Evolutionary conservation across 305 asterid species (phyloP).

Genomic region (Coffea humblotiana): DNA sequence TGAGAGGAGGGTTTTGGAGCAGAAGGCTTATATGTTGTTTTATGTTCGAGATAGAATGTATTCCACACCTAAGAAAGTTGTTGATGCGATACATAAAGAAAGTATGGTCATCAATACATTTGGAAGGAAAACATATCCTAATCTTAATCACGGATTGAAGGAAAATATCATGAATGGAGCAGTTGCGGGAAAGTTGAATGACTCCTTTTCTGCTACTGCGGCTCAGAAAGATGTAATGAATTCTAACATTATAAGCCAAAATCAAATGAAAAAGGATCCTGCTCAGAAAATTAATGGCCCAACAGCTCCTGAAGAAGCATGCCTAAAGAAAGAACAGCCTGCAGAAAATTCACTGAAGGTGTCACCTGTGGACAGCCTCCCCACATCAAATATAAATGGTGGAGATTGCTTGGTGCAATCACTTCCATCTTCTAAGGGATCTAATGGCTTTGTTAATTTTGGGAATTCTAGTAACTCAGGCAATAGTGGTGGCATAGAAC

Average conservation of each 20-base stretch:
- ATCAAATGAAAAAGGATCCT: slow-evolving; percentile 26
- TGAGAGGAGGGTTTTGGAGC: slow-evolving; percentile 80
- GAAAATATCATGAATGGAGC: slow-evolving; percentile 40
- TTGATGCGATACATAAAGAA: slow-evolving; percentile 44
- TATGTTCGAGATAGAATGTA: slow-evolving; percentile 73
- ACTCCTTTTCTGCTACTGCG: slow-evolving; percentile 31
- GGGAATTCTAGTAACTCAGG: slow-evolving; percentile 21
- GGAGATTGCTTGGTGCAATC: slow-evolving; percentile 24
- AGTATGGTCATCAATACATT: slow-evolving; percentile 41
- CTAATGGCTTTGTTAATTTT: slow-evolving; percentile 25
- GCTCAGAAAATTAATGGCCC: slow-evolving; percentile 27
- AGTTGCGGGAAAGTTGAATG: slow-evolving; percentile 34
- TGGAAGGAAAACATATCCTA: slow-evolving; percentile 43
- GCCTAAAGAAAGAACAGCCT: slow-evolving; percentile 30
- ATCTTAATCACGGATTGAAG: slow-evolving; percentile 33
- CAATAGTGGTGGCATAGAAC: slow-evolving; percentile 25
- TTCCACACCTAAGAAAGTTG: slow-evolving; percentile 45
- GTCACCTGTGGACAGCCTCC: slow-evolving; percentile 29
- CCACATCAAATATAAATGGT: slow-evolving; percentile 17
- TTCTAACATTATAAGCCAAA: slow-evolving; percentile 24
- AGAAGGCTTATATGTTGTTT: slow-evolving; percentile 96
- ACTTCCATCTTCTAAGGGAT: slow-evolving; percentile 26
- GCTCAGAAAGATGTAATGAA: slow-evolving; percentile 32
- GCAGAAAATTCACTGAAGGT: slow-evolving; percentile 22
- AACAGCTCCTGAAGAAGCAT: slow-evolving; percentile 23